Percentiles rank a stretch among this genome's conserved stretches.
Evolutionary conservation across 352 stramenopile species (phyloP).

Genomic region (Elongisporangium undulatum): DNA sequence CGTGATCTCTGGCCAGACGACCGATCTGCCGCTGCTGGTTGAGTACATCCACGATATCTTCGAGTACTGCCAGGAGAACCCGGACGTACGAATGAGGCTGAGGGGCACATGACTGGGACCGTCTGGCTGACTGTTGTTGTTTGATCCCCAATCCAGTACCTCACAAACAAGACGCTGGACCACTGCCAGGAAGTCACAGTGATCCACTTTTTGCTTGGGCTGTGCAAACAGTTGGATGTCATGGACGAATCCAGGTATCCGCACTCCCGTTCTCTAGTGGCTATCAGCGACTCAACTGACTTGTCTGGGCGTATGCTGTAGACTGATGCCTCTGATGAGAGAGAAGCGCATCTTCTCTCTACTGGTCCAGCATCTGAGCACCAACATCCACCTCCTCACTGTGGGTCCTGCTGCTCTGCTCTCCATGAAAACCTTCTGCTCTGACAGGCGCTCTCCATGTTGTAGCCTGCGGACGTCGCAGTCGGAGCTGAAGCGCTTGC

Average conservation of each 20-base stretch:
- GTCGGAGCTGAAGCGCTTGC: conserved; percentile 65
- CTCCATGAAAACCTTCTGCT: conserved; percentile 3
- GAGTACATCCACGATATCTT: conserved; percentile 87
- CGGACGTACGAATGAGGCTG: conserved; percentile 27
- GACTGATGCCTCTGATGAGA: conserved; percentile 81
- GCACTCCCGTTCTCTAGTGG: background rate
- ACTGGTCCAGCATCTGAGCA: conserved; percentile 74
- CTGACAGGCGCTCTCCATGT: background rate
- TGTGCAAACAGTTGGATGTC: conserved; percentile 80
- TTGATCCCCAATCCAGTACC: conserved; percentile 29
- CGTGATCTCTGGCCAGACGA: conserved; percentile 46
- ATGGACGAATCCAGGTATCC: conserved; percentile 76
- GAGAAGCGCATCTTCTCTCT: conserved; percentile 78
- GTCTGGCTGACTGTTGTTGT: background rate
- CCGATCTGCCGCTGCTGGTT: conserved; percentile 86
- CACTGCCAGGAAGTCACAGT: conserved; percentile 85
- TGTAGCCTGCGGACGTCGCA: conserved; percentile 37
- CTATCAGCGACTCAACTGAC: background rate
- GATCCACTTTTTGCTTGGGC: conserved; percentile 80
- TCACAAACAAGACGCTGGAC: conserved; percentile 65
- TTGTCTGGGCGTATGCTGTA: conserved; percentile 9
- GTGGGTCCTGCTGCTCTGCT: conserved; percentile 19
- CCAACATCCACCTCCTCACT: conserved; percentile 42
- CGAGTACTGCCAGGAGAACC: conserved; percentile 68
- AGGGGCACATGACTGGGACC: background rate